Conservation (phyloP, 1,284 basidiomycete species). For the Ganoderma sp. region DNA sequence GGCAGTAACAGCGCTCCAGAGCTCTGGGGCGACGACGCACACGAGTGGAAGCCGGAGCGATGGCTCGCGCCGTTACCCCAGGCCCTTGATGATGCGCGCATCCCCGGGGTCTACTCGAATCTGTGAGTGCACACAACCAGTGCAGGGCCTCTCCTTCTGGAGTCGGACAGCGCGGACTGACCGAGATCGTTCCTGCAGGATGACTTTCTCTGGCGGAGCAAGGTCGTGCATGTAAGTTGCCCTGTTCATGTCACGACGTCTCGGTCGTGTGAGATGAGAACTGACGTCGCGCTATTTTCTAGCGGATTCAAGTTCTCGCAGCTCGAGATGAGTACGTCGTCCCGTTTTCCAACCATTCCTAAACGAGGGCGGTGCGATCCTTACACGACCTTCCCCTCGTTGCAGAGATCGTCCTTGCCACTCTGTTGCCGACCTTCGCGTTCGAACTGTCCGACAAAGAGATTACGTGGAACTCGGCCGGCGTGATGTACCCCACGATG, state of each 20-base stretch:
- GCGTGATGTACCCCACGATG: constrained; percentile 12
- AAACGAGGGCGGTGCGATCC: neutral
- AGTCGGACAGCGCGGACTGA: no score
- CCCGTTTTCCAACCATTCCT: neutral
- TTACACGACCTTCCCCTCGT: neutral
- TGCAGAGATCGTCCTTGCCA: neutral
- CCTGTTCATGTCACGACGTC: neutral
- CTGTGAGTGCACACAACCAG: constrained; percentile 17
- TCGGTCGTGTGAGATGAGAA: no score
- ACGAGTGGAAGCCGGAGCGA: constrained; percentile 35
- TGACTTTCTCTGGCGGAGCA: constrained; percentile 25
- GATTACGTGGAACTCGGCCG: constrained; percentile 9
- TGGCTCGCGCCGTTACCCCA: constrained; percentile 27
- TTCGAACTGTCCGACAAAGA: constrained; percentile 9
- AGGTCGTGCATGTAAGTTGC: constrained; percentile 21
- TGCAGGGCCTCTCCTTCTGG: no score
- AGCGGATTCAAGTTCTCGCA: constrained; percentile 32
- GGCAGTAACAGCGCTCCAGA: constrained; percentile 26
- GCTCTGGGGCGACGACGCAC: constrained; percentile 32
- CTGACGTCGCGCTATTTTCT: neutral
- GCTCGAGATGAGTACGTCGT: constrained; percentile 31
- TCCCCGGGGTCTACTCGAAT: constrained; percentile 32
- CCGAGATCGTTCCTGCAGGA: constrained; percentile 4
- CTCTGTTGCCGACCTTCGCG: neutral
- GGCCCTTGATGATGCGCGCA: constrained; percentile 21